Conservation (phyloP, 2,329 filamentous ascomycete genomes). For the Colletotrichum scovillei region DNA sequence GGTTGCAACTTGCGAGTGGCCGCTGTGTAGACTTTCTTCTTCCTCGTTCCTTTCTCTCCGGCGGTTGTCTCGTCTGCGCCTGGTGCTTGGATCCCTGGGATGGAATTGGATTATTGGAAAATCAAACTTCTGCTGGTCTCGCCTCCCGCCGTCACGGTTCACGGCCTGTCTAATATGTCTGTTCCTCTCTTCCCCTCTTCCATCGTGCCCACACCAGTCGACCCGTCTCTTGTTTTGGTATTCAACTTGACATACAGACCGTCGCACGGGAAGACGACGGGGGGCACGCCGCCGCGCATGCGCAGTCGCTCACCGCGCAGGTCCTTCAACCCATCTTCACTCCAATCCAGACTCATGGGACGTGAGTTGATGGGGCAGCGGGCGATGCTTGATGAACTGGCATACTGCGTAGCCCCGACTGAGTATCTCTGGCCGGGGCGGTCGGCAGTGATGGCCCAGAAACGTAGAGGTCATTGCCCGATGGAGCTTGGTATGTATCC, state of each 20-base stretch:
- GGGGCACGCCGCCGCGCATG: slow-evolving; percentile 1
- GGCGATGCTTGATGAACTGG: slow-evolving; percentile 36
- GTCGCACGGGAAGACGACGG: slow-evolving; percentile 23
- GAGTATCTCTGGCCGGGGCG: slow-evolving; percentile 30
- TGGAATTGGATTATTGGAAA: slow-evolving; percentile 20
- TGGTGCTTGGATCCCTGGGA: slow-evolving; percentile 10
- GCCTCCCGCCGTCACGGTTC: slow-evolving; percentile 25
- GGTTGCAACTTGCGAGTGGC: not conserved
- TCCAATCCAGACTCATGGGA: slow-evolving; percentile 29
- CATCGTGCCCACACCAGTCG: slow-evolving; percentile 4
- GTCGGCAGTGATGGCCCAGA: slow-evolving; percentile 25
- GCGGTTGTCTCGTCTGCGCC: not conserved
- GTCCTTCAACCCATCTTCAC: slow-evolving; percentile 5
- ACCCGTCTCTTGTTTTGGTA: slow-evolving; percentile 9
- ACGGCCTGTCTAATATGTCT: slow-evolving; percentile 25
- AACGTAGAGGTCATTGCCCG: slow-evolving; percentile 14
- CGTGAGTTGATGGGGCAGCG: slow-evolving; percentile 31
- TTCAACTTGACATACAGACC: slow-evolving; percentile 25
- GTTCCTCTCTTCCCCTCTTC: slow-evolving; percentile 8
- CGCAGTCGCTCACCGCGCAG: slow-evolving; percentile 13
- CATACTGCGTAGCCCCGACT: slow-evolving; percentile 21
- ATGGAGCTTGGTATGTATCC: slow-evolving; percentile 25
- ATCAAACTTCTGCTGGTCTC: not conserved
- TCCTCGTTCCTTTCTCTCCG: slow-evolving; percentile 1
- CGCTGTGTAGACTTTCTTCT: not conserved